phyloP scores from a whole-genome alignment of 2,329 filamentous ascomycete genomes.

The Xylariaceae sp. region DNA sequence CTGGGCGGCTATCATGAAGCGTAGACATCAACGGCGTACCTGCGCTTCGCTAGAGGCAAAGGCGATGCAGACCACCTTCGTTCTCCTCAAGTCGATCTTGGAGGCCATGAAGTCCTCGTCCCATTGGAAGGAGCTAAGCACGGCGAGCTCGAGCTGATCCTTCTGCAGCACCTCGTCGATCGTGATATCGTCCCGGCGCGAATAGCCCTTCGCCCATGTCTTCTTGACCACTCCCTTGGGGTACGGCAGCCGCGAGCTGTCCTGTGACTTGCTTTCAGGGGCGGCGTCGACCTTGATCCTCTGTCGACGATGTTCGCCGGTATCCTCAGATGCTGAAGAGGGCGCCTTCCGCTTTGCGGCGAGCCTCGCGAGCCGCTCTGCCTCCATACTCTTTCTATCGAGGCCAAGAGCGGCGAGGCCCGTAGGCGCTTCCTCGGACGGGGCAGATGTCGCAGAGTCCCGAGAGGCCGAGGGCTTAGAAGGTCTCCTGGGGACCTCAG shows the following conservation, averaged over 20 bases:
- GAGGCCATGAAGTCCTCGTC: slow-evolving; percentile 71
- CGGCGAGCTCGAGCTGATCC: slow-evolving; percentile 61
- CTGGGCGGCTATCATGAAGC: no score
- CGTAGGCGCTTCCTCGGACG: neutral
- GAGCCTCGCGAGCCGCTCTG: slow-evolving; percentile 64
- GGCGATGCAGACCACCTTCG: slow-evolving; percentile 55
- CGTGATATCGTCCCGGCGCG: slow-evolving; percentile 67
- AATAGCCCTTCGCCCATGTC: slow-evolving; percentile 64
- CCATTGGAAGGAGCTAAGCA: slow-evolving; percentile 84
- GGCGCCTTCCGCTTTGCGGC: slow-evolving; percentile 50
- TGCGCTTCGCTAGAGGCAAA: slow-evolving; percentile 46
- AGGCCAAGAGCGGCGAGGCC: slow-evolving; percentile 40
- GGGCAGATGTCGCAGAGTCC: neutral
- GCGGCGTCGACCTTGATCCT: slow-evolving; percentile 12
- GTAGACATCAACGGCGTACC: no score
- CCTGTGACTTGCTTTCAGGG: neutral
- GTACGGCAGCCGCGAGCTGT: slow-evolving; percentile 29
- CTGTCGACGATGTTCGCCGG: slow-evolving; percentile 8
- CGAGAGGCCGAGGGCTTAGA: neutral
- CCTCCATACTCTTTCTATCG: slow-evolving; percentile 77
- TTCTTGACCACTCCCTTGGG: slow-evolving; percentile 65
- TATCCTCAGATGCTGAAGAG: slow-evolving; percentile 8
- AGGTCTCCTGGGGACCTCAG: neutral
- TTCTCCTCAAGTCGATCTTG: slow-evolving; percentile 56
- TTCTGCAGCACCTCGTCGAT: slow-evolving; percentile 71